Evolutionary conservation across 176 grass and related monocot genomes (phyloP), one percentile per base, ranked within the genome.

Genomic region (Avena eriantha): DNA sequence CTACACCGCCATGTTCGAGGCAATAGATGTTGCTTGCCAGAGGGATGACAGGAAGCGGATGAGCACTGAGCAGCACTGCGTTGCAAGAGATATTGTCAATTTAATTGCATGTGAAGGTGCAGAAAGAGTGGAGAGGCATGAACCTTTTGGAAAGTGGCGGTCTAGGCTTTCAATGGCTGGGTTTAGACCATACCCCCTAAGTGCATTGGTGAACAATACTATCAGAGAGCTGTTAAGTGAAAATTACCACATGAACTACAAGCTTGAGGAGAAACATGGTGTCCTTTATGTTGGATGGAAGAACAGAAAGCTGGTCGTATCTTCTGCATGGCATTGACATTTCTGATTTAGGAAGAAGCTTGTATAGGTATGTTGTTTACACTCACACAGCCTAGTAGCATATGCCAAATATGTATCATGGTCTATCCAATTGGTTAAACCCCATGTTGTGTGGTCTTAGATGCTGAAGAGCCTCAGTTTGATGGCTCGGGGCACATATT

Each of bases 11-110:
- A 93, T 90, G 78, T 96, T 96, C 83, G 89, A 96, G 72, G 88
- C 94, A 3, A 80, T 96, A 75, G 94, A 96, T 87, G 89, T 78
- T 85, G 88, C 81, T 69, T 19, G 85, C 77, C 41, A 75, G 43
- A 91, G 84, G 87, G 81, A 93, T 67, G 87, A 91, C 45, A 93
- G 76, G 84, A 81, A 78, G 67, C 79, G 94, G 75, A 96, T 96
- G 23, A 93, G 86, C 66, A 83, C 92, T 43, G 94, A 96, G 89
- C 91, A 96, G 78, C 91, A 96, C 77, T 96, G 94, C 84, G 89
- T 96, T 79, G 94, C 94, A 59, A 89, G 87, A 79, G 94, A 96
- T 82, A 96, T 96, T 60, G 94, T 96, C 43, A 96, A 96, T 86
- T 76, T 96, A 50, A 89, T 96, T 89, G 94, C 94, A 19, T 96